These are phyloP conservation scores for Hyphopichia fennica DNA, from an alignment of 1,139 yeast species.

Conservation along the genomic window DNA sequence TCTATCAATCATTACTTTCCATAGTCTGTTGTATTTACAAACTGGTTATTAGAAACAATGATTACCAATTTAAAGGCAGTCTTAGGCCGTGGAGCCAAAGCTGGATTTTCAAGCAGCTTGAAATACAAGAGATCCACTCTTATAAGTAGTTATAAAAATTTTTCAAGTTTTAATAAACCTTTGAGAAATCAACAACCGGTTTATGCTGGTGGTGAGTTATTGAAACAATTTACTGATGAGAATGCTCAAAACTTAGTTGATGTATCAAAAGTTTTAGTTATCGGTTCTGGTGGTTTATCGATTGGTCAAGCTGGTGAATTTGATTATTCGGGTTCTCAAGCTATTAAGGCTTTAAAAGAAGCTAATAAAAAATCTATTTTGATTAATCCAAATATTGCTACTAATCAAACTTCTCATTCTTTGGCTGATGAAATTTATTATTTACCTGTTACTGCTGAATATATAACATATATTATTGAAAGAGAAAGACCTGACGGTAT, in stretches of 20 bases:
- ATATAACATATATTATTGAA: constrained; percentile 90
- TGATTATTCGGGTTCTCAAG: constrained; percentile 97
- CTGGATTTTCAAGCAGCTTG: neutral
- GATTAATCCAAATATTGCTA: constrained; percentile 97
- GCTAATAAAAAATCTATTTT: constrained; percentile 95
- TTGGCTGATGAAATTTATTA: constrained; percentile 97
- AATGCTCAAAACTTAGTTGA: constrained; percentile 72
- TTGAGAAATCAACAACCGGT: constrained; percentile 3
- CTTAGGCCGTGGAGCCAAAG: neutral
- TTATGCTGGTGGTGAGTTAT: constrained; percentile 35
- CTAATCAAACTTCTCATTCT: constrained; percentile 97
- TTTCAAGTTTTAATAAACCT: constrained; percentile 1
- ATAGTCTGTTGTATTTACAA: neutral
- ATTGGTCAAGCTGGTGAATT: constrained; percentile 99
- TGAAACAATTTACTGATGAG: constrained; percentile 35
- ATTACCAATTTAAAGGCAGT: constrained; percentile 1
- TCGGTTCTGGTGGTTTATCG: constrained; percentile 98
- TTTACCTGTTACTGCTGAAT: constrained; percentile 94
- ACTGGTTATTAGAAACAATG: neutral
- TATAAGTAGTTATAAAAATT: neutral
- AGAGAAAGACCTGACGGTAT: constrained; percentile 97
- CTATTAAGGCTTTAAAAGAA: constrained; percentile 92
- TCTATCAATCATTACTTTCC: neutral
- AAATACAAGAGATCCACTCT: neutral
- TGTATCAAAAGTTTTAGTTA: constrained; percentile 83